Evolutionary conservation across 2,329 filamentous ascomycete genomes (phyloP).

Genomic region (Emergomyces orientalis): DNA sequence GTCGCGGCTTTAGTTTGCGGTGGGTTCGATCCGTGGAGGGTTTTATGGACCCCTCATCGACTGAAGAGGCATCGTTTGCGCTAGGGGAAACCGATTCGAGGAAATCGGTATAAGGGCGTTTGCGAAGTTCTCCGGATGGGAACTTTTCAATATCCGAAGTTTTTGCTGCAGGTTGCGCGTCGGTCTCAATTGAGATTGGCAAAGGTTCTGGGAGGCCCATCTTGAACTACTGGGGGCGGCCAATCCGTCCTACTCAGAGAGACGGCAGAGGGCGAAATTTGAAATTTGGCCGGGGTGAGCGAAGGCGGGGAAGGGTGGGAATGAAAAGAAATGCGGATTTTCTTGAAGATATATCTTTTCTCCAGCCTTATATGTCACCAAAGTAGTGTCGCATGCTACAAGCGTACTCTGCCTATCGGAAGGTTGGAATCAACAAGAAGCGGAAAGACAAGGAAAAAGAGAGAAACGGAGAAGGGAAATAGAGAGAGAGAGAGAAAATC

Average conservation of each 20-base stretch:
- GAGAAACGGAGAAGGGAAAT: background rate
- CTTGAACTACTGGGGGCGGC: background rate
- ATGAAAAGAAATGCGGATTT: background rate
- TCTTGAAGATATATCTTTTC: background rate
- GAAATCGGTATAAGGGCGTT: conserved; percentile 3
- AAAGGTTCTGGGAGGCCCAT: background rate
- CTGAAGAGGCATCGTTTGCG: background rate
- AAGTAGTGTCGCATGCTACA: background rate
- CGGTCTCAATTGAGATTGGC: background rate
- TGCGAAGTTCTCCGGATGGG: background rate
- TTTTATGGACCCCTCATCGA: conserved; percentile 13
- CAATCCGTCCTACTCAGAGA: background rate
- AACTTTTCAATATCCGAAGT: background rate
- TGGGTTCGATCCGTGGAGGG: conserved; percentile 28
- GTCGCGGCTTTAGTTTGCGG: conserved; percentile 36
- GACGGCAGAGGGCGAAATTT: background rate
- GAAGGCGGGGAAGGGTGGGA: background rate
- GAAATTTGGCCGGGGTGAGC: background rate
- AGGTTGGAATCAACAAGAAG: background rate
- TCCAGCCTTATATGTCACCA: background rate
- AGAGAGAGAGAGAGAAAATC: background rate
- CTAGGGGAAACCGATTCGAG: background rate
- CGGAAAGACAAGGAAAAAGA: background rate
- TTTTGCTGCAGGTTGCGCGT: background rate
- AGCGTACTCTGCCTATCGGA: background rate